Conservation (phyloP, 2,329 filamentous ascomycete species). For the Fusarium kyushuense region DNA sequence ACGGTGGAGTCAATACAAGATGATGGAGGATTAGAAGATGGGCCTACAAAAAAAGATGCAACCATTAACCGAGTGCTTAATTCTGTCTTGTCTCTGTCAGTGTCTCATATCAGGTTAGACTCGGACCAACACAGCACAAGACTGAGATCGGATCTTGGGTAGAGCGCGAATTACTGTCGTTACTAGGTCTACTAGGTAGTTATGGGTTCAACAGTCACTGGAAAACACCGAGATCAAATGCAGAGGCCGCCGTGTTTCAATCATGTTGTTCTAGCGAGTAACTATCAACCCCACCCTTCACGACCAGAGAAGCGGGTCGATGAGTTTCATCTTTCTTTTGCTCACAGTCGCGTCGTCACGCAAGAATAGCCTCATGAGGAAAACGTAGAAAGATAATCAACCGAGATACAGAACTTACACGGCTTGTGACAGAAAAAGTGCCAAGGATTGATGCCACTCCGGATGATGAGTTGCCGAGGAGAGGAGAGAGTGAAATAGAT, state of each 20-base stretch:
- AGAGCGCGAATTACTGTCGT: constrained; percentile 22
- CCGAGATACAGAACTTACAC: not conserved
- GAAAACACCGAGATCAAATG: constrained; percentile 15
- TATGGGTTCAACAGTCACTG: constrained; percentile 11
- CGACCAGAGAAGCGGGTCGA: not conserved
- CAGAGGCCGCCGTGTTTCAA: constrained; percentile 17
- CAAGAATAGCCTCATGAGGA: constrained; percentile 2
- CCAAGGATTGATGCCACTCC: constrained; percentile 33
- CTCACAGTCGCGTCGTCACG: not conserved
- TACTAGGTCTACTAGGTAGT: not conserved
- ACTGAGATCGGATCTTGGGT: constrained; percentile 27
- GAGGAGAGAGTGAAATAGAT: constrained; percentile 19
- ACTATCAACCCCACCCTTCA: not conserved
- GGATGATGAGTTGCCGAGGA: constrained; percentile 35
- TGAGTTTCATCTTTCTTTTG: constrained; percentile 2
- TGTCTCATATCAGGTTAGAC: not conserved
- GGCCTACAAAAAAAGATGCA: constrained; percentile 15
- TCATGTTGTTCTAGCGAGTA: constrained; percentile 28
- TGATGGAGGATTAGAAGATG: constrained; percentile 27
- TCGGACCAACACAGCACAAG: not conserved
- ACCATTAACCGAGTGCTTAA: not conserved
- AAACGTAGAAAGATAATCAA: not conserved
- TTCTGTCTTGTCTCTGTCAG: not conserved
- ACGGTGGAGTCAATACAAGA: constrained; percentile 39
- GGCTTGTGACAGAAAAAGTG: constrained; percentile 2